A percentile compares a stretch with the other conserved stretches of the same genome.
Evolutionary conservation across 2,329 filamentous ascomycete species (phyloP).

Genomic region (Fulvia fulva): DNA sequence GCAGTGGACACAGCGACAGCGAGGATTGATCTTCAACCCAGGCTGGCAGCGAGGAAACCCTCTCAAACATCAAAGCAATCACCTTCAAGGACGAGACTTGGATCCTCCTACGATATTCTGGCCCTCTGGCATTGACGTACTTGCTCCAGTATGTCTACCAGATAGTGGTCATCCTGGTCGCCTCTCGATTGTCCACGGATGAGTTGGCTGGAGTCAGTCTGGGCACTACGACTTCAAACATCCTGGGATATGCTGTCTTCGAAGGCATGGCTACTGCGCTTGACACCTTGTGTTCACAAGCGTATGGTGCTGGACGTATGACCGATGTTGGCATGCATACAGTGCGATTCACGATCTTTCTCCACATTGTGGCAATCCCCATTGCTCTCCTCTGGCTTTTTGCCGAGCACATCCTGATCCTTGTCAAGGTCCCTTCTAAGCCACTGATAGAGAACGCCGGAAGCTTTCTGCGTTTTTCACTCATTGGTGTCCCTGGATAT

Average conservation of each 20-base stretch:
- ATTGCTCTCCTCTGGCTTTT: slow-evolving; percentile 49
- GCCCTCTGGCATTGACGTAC: slow-evolving; percentile 52
- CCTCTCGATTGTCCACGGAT: slow-evolving; percentile 51
- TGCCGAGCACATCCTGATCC: slow-evolving; percentile 43
- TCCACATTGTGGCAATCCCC: slow-evolving; percentile 46
- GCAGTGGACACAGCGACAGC: background rate
- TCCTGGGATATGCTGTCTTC: slow-evolving; percentile 50
- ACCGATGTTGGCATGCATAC: slow-evolving; percentile 50
- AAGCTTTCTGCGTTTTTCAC: slow-evolving; percentile 46
- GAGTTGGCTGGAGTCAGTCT: slow-evolving; percentile 52
- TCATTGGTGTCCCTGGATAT: slow-evolving; percentile 52
- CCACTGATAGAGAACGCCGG: slow-evolving; percentile 49
- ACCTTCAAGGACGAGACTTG: slow-evolving; percentile 17
- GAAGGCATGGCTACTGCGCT: slow-evolving; percentile 51
- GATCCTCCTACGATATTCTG: slow-evolving; percentile 41
- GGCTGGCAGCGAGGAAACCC: background rate
- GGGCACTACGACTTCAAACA: slow-evolving; percentile 53
- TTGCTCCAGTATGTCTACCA: slow-evolving; percentile 53
- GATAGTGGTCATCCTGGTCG: slow-evolving; percentile 50
- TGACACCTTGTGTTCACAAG: slow-evolving; percentile 51
- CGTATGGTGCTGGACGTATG: slow-evolving; percentile 49
- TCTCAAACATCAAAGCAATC: background rate
- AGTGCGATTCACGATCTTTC: slow-evolving; percentile 51
- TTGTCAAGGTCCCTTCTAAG: slow-evolving; percentile 45
- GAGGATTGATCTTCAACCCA: background rate